Conservation (phyloP, 352 stramenopile species). For the Pythium oligandrum region DNA sequence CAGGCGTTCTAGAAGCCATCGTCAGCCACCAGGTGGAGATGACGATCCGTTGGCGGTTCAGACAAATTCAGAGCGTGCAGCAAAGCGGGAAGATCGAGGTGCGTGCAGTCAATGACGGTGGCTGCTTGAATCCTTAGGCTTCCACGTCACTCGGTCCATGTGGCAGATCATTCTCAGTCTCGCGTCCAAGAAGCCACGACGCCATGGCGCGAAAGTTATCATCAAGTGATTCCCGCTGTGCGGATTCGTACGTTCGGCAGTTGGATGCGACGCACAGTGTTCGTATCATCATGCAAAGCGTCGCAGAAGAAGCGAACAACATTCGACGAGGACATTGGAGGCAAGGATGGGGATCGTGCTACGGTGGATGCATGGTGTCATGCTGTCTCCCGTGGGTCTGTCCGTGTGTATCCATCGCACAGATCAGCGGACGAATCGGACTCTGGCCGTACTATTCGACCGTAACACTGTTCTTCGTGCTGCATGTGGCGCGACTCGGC, state of each 20-base stretch:
- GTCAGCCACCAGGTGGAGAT: no score
- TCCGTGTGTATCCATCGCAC: slow-evolving; percentile 15
- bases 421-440: slow-evolving; percentile 9
- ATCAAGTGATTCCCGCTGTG: no score
- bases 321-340: slow-evolving; percentile 12
- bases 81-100: no score
- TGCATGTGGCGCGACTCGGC: slow-evolving; percentile 9
- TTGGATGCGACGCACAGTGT: slow-evolving; percentile 13
- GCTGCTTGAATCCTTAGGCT: no score
- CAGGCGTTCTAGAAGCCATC: slow-evolving; percentile 6
- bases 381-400: slow-evolving; percentile 13
- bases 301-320: slow-evolving; percentile 12
- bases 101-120: no score
- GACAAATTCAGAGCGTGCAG: no score
- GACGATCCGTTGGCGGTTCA: no score
- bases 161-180: neutral
- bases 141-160: no score
- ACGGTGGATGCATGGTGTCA: slow-evolving; percentile 2
- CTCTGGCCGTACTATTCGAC: slow-evolving; percentile 8
- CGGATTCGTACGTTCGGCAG: slow-evolving; percentile 9
- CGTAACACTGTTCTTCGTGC: slow-evolving; percentile 10
- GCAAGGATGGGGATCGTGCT: slow-evolving; percentile 3
- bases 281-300: slow-evolving; percentile 17
- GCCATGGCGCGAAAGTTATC: no score
- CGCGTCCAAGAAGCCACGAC: neutral